Conservation (phyloP, 495 filamentous ascomycete genomes). For the Lineolata rhizophorae region DNA sequence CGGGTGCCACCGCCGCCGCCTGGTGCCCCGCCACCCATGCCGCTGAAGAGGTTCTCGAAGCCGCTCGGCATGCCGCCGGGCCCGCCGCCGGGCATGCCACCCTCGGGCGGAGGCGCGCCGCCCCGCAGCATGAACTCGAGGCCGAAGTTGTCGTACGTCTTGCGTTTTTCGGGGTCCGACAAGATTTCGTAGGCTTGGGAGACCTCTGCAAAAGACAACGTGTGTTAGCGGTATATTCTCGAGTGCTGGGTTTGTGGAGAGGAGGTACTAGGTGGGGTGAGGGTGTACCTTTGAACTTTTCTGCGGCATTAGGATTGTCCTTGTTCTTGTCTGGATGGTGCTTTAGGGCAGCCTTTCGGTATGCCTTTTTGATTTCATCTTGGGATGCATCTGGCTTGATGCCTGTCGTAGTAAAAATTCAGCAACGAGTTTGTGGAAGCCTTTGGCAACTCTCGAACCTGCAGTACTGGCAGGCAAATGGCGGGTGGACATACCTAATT, state of each 20-base stretch:
- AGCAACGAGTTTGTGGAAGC: not conserved
- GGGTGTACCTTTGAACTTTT: conserved; percentile 55
- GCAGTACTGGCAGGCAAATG: conserved; percentile 2
- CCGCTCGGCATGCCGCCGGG: conserved; percentile 30
- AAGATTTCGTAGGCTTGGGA: conserved; percentile 97
- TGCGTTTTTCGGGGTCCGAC: conserved; percentile 89
- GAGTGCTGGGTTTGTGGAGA: not conserved
- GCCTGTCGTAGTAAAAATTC: conserved; percentile 12
- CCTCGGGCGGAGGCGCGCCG: conserved; percentile 45
- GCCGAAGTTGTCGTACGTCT: conserved; percentile 85
- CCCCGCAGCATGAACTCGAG: conserved; percentile 82
- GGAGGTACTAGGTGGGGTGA: conserved; percentile 1
- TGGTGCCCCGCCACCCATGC: conserved; percentile 30
- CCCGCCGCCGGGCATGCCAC: conserved; percentile 20
- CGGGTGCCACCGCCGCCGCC: conserved; percentile 24
- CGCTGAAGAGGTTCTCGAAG: conserved; percentile 32
- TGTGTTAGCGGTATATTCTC: conserved; percentile 4
- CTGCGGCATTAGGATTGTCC: conserved; percentile 57
- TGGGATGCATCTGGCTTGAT: conserved; percentile 59
- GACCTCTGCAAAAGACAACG: conserved; percentile 31
- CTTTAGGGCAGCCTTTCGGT: conserved; percentile 57
- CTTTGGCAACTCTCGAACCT: not conserved
- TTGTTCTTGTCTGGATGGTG: conserved; percentile 96
- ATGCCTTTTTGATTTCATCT: conserved; percentile 95
- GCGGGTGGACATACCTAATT: conserved; percentile 12